Evolutionary conservation across 2,329 filamentous ascomycete genomes (phyloP), one percentile per base, ranked within the genome.

Genomic region (Apiospora phragmitis): DNA sequence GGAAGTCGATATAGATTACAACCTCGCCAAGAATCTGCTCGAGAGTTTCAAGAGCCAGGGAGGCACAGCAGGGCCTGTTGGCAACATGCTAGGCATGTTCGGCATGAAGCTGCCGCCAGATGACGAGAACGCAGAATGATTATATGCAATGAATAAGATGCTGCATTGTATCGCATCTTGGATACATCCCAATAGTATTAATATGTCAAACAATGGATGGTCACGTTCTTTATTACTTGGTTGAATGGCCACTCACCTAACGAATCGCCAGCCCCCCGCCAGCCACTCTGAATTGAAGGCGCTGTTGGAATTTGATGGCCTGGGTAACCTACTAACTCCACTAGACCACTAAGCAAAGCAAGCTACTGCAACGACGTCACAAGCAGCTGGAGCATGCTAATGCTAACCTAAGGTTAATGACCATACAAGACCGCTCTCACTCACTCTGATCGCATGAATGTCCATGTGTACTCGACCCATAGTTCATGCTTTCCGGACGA

Each of bases 1-100:
- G 0, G 90, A 92, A 69, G 88, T 96, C 5, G 87, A 94, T 73
- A 89, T 96, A 38, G 93, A 98, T 78, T 93, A 94, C 75, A 95
- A 96, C 72, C 85, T 99, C 32, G 94, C 93, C 24, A 94, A 93
- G 80, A 98, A 98, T 77, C 85, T 99, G 69, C 85, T 99, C 1
- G 94, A 98, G 80, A 95, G 94, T 76, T 95, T 99, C 82, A 97
- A 97, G 78, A 92, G 93, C 21, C 95, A 98, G 80, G 94, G 86
- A 24, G 96, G 96, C 16, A 89, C 92, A 85, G 87, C 94, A 42
- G 96, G 96, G 0, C 96, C 96, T 0, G 93, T 93, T 2, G 91
- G 95, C 0, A 98, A 98, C 79, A 84, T 99, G 72, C 87, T 99
- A 77, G 92, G 91, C 8, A 88, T 97, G 83, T 92, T 98, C 91